Conservation (phyloP, 2,329 filamentous ascomycete genomes). For the Davidsoniella eucalypti region DNA sequence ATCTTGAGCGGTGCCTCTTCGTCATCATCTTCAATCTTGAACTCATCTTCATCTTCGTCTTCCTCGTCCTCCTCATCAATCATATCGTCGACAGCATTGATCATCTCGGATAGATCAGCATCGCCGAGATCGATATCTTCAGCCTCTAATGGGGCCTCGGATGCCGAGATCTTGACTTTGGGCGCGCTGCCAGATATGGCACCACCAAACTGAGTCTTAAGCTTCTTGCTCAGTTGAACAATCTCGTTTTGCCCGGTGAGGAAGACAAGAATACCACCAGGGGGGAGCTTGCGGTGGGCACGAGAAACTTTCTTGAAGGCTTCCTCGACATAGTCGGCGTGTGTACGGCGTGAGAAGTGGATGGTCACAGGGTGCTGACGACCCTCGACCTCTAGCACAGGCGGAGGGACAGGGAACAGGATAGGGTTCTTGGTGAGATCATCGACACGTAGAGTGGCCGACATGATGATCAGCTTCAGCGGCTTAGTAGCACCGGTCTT, state of each 20-base stretch:
- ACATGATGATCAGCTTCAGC: slow-evolving; percentile 95
- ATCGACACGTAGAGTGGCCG: slow-evolving; percentile 76
- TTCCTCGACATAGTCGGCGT: slow-evolving; percentile 80
- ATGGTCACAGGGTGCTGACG: slow-evolving; percentile 79
- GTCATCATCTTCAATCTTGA: slow-evolving; percentile 47
- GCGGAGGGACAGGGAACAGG: slow-evolving; percentile 64
- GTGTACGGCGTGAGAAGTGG: slow-evolving; percentile 73
- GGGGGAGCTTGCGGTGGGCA: slow-evolving; percentile 78
- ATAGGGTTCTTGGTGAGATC: slow-evolving; percentile 75
- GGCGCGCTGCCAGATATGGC: slow-evolving; percentile 40
- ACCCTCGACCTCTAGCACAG: slow-evolving; percentile 77
- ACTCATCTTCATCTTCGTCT: slow-evolving; percentile 47
- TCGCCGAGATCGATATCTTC: slow-evolving; percentile 78
- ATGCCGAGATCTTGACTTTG: slow-evolving; percentile 59
- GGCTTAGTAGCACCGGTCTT: slow-evolving; percentile 44
- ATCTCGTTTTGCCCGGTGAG: slow-evolving; percentile 92
- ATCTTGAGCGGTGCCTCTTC: slow-evolving; percentile 46
- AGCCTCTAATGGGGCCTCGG: slow-evolving; percentile 61
- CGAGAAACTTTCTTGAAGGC: slow-evolving; percentile 72
- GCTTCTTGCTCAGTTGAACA: slow-evolving; percentile 56
- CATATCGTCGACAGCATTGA: slow-evolving; percentile 38
- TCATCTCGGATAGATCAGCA: slow-evolving; percentile 33
- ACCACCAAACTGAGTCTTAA: slow-evolving; percentile 52
- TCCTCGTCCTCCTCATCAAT: slow-evolving; percentile 41
- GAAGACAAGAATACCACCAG: slow-evolving; percentile 84